A percentile compares a stretch with the other conserved stretches of the same genome.
phyloP scores from a whole-genome alignment of 2,329 filamentous ascomycete genomes.

The Fusarium robinianum region DNA sequence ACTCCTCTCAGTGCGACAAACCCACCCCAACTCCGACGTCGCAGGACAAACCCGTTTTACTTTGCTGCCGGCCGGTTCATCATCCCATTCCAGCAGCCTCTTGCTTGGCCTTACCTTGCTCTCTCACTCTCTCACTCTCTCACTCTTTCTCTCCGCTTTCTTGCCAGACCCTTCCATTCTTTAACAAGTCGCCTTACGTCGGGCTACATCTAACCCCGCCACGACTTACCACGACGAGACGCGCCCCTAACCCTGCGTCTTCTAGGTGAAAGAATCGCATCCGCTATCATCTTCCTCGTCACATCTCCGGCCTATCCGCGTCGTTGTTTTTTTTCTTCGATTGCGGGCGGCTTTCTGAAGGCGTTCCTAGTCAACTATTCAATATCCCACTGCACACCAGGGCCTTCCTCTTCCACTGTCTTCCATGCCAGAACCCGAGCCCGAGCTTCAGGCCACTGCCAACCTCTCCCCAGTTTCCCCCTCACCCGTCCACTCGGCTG shows the following conservation, averaged over 20 bases:
- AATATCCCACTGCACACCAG: slow-evolving; percentile 22
- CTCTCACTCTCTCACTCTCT: no score
- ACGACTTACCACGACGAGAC: no score
- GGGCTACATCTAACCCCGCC: no score
- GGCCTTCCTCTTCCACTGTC: slow-evolving; percentile 22
- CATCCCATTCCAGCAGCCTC: no score
- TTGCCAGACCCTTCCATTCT: no score
- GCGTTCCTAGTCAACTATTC: slow-evolving; percentile 16
- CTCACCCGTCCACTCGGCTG: slow-evolving; percentile 51
- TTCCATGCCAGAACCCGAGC: slow-evolving; percentile 53
- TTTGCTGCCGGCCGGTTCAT: slow-evolving; percentile 9
- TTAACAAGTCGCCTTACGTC: no score
- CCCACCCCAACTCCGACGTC: slow-evolving; percentile 36
- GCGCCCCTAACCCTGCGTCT: no score
- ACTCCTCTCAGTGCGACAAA: slow-evolving; percentile 26
- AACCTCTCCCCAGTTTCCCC: slow-evolving; percentile 58
- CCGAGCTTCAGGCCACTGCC: slow-evolving; percentile 56
- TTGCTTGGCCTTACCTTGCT: slow-evolving; percentile 1
- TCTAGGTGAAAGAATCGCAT: no score
- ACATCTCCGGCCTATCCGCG: no score
- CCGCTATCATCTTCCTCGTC: no score
- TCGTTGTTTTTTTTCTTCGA: no score
- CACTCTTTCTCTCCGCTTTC: no score
- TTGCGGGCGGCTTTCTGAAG: slow-evolving; percentile 18
- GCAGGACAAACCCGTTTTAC: slow-evolving; percentile 24